phyloP scores from a whole-genome alignment of 176 grass and related monocot genomes.

The Puccinellia tenuiflora region DNA sequence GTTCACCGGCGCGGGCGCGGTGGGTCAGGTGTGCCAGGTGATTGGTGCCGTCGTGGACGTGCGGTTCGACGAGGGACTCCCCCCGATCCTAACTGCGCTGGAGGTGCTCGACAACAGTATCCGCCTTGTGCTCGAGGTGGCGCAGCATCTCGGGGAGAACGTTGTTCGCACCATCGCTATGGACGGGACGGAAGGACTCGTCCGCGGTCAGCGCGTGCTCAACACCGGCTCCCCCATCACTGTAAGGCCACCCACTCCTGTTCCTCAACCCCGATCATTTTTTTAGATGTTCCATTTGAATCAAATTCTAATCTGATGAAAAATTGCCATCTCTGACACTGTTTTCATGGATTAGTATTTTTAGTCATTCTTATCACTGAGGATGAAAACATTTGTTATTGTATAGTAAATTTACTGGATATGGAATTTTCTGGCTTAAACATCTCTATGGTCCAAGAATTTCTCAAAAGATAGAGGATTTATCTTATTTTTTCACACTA shows the following conservation, averaged over 20 bases:
- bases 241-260: conserved; percentile 29
- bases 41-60: conserved; percentile 81
- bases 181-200: conserved; percentile 87
- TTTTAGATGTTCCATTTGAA: conserved; percentile 1
- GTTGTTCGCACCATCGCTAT: conserved; percentile 91
- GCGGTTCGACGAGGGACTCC: conserved; percentile 70
- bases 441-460: not conserved
- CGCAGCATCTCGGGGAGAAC: conserved; percentile 95
- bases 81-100: conserved; percentile 80
- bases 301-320: conserved; percentile 18
- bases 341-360: not conserved
- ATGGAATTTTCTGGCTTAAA: not conserved
- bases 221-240: conserved; percentile 95
- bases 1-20: conserved; percentile 69
- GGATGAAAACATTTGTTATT: not conserved
- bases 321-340: not conserved
- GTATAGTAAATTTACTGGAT: not conserved
- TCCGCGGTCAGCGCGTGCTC: conserved; percentile 79
- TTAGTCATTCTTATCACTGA: not conserved
- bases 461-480: not conserved
- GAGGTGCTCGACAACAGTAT: conserved; percentile 90
- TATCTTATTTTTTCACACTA: not conserved
- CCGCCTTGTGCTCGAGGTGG: conserved; percentile 88
- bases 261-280: not conserved
- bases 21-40: conserved; percentile 69